These are phyloP conservation scores for Lomentospora prolificans DNA, from an alignment of 2,329 filamentous ascomycete species.

Conservation along the genomic window DNA sequence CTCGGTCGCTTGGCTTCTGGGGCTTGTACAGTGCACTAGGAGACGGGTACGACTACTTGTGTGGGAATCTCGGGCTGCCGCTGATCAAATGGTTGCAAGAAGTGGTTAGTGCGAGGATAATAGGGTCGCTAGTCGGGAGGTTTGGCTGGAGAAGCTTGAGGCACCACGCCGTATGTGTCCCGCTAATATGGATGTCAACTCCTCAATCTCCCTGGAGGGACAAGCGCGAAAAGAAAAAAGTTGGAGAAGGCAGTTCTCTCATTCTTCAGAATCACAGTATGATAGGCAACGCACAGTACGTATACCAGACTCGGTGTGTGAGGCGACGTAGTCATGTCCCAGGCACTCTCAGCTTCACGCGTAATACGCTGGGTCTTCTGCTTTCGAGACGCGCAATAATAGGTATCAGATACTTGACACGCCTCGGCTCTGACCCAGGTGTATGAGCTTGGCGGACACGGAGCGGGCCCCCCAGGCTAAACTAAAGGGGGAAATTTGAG, in stretches of 20 bases:
- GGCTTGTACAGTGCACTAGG: not conserved
- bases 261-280: not conserved
- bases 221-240: not conserved
- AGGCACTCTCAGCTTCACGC: slow-evolving; percentile 4
- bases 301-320: not conserved
- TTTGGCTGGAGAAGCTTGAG: not conserved
- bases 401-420: slow-evolving; percentile 7
- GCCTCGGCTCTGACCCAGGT: not conserved
- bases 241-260: not conserved
- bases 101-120: not conserved
- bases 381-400: slow-evolving; percentile 1
- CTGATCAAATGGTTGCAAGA: not conserved
- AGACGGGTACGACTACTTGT: not conserved
- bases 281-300: no score
- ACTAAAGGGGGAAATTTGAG: slow-evolving; percentile 9
- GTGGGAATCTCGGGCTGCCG: not conserved
- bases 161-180: not conserved
- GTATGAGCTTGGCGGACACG: slow-evolving; percentile 4
- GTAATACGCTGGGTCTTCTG: not conserved
- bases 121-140: not conserved
- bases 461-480: slow-evolving; percentile 8
- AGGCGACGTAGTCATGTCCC: slow-evolving; percentile 1
- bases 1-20: not conserved
- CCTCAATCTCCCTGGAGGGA: not conserved
- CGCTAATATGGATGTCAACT: not conserved